Percentiles rank a stretch among this genome's conserved stretches.
phyloP scores from a whole-genome alignment of 345 rosid species.

The Syzygium aromaticum region DNA sequence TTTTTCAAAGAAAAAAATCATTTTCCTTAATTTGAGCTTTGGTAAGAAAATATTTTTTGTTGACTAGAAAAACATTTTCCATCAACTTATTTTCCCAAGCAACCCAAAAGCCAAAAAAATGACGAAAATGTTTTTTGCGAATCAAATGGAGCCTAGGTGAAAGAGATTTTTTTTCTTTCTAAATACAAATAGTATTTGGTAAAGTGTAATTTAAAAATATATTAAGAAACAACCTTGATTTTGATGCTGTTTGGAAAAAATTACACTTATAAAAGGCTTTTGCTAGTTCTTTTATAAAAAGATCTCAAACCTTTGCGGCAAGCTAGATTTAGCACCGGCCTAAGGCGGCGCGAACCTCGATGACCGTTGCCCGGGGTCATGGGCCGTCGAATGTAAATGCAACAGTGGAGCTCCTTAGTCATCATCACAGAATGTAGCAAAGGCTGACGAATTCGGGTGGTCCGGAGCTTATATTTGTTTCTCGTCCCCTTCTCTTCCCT shows the following conservation, averaged over 20 bases:
- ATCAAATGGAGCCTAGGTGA: not conserved
- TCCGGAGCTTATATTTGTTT: not conserved
- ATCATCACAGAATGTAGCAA: not conserved
- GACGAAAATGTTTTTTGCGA: too few species aligned
- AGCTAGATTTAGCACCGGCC: not conserved
- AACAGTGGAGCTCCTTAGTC: not conserved
- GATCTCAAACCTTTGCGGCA: not conserved
- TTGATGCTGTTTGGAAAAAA: not conserved
- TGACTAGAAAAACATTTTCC: too few species aligned
- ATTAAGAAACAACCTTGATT: not conserved
- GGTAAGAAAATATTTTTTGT: too few species aligned
- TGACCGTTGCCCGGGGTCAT: not conserved
- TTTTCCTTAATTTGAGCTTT: too few species aligned
- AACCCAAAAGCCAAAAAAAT: too few species aligned
- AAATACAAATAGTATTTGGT: not conserved
- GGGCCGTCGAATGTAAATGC: not conserved
- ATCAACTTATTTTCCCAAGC: too few species aligned
- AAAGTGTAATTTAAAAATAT: not conserved
- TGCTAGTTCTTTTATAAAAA: not conserved
- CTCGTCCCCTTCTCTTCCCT: not conserved
- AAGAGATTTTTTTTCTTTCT: too few species aligned
- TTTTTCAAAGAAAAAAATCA: too few species aligned
- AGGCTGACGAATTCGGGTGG: not conserved
- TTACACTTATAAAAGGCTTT: not conserved
- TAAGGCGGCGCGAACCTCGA: not conserved